phyloP scores from a whole-genome alignment of 345 rosid genomes.

The Sonneratia caseolaris region DNA sequence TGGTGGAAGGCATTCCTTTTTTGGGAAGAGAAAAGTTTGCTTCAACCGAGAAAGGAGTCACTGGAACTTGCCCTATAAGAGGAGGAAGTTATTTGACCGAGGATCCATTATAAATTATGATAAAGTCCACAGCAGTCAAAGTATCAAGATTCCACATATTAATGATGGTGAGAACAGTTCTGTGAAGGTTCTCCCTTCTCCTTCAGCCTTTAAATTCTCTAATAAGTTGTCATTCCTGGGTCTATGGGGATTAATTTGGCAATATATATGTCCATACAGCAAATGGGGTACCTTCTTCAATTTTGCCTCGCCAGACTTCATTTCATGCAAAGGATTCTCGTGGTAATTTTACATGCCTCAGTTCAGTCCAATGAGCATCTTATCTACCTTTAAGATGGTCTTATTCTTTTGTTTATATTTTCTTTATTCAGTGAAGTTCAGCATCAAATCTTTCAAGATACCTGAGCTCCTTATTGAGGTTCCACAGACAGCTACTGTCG shows the following conservation, averaged over 20 bases:
- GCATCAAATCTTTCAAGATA: constrained; percentile 74
- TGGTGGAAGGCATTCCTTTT: constrained; percentile 31
- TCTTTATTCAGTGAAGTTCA: constrained; percentile 57
- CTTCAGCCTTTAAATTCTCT: constrained; percentile 3
- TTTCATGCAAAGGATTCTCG: constrained; percentile 42
- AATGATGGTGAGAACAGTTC: constrained; percentile 50
- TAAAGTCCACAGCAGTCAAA: constrained; percentile 33
- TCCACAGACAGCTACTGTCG: constrained; percentile 72
- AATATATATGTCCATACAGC: constrained; percentile 22
- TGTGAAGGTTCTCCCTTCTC: constrained; percentile 8
- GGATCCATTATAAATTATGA: constrained; percentile 41
- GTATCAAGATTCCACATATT: background rate
- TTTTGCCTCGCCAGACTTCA: constrained; percentile 30
- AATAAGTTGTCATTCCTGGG: background rate
- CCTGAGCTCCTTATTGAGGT: constrained; percentile 87
- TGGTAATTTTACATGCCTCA: constrained; percentile 34
- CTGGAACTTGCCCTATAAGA: constrained; percentile 36
- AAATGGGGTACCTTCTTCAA: constrained; percentile 22
- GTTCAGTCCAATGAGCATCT: background rate
- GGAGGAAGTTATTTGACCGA: constrained; percentile 46
- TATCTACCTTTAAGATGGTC: background rate
- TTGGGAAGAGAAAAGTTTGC: constrained; percentile 43
- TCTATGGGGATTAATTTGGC: constrained; percentile 17
- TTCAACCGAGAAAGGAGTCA: constrained; percentile 30
- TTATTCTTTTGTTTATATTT: background rate